Evolutionary conservation across 2,329 filamentous ascomycete species (phyloP), one percentile per base, ranked within the genome.

Genomic region (Colletotrichum acutatum): DNA sequence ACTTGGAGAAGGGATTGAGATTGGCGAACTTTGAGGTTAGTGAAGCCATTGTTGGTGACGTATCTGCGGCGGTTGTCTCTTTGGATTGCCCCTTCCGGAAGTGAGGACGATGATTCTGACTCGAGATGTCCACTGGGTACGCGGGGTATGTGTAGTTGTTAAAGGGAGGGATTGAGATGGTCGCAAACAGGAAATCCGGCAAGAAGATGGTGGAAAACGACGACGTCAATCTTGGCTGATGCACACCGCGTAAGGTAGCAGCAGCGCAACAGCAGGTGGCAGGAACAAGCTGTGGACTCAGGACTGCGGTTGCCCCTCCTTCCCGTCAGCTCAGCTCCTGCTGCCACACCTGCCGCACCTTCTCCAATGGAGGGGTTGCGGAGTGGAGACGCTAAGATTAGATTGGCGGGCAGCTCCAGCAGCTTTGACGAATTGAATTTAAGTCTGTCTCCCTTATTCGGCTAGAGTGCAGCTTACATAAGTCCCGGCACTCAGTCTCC

Each of bases 1-100:
- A 74, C 24, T 75, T 77, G 32, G 80, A 78, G 73, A 86, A 83
- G 5, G 82, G 82, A 57, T 84, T 86, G 58, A 87, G 78, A 72
- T 78, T 82, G 28, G 82, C 78, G 8, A 85, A 63, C 28, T 77
- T 68, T 7, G 73, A 69, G 30, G 72, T 75, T 2, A 60, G 37
- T 22, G 64, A 46, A 7, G 68, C 68, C 68, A 74, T 75, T n/a
- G 4, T 1, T 42, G 63, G 28, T 42, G 52, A 28, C 16, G 16
- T 19, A 8, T 12, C 42, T 30, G 24, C 16, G 6, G 24, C 30
- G 19, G 26, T 11, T n/a, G 46, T 16, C 30, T n/a, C 19, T 69
- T 24, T 49, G 53, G 68, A 5, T 72, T 46, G 22, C 49, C 32
- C 26, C 24, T 26, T 34, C 46, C 58, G 34, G 37, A 19, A 4